Percentiles rank a stretch among this genome's conserved stretches.
Evolutionary conservation across 805 yeast genomes (phyloP).

Genomic region (Sugiyamaella qingdaonensis): DNA sequence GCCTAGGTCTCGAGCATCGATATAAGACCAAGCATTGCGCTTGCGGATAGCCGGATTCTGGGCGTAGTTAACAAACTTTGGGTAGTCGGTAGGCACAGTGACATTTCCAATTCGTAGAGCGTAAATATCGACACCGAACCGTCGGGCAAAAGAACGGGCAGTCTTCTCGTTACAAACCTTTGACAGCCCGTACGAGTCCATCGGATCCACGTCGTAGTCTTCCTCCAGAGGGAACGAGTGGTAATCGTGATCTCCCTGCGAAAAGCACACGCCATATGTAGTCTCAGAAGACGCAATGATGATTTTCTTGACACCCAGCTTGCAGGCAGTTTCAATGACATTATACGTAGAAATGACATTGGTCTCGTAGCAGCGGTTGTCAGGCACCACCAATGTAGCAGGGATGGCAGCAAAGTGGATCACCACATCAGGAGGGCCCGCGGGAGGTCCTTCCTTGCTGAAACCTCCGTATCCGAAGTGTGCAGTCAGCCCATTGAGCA

Average conservation of each 20-base stretch:
- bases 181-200: constrained; percentile 16
- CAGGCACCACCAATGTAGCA: constrained; percentile 9
- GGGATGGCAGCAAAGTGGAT: constrained; percentile 18
- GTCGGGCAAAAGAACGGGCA: constrained; percentile 14
- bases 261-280: constrained; percentile 16
- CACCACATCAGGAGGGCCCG: constrained; percentile 15
- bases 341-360: constrained; percentile 15
- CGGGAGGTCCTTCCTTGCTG: constrained; percentile 7
- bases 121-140: constrained; percentile 13
- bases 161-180: constrained; percentile 15
- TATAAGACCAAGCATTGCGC: constrained; percentile 19
- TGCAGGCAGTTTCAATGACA: constrained; percentile 16
- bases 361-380: constrained; percentile 13
- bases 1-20: constrained; percentile 17
- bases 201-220: constrained; percentile 14
- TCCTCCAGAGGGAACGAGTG: constrained; percentile 17
- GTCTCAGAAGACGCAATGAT: constrained; percentile 18
- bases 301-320: constrained; percentile 17
- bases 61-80: constrained; percentile 7
- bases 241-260: constrained; percentile 17
- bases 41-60: constrained; percentile 9
- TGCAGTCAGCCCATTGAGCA: constrained; percentile 16
- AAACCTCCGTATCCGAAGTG: constrained; percentile 11
- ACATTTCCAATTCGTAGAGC: constrained; percentile 17
- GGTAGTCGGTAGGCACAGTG: constrained; percentile 12